Conservation (phyloP, 805 yeast species). For the Candida coquimbonensis region DNA sequence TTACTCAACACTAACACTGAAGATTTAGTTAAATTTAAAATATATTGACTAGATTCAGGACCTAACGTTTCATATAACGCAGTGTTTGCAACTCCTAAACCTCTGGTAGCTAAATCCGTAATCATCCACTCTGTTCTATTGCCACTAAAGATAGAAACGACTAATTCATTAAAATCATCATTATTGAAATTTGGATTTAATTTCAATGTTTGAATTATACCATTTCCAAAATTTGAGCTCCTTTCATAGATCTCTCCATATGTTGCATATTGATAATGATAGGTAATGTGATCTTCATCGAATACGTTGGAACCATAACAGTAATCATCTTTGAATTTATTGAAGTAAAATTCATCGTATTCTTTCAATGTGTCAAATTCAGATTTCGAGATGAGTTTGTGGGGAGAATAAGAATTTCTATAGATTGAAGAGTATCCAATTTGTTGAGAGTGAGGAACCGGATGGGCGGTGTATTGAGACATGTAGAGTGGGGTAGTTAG, state of each 20-base stretch:
- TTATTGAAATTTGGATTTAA: constrained; percentile 3
- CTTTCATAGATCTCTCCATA: constrained; percentile 34
- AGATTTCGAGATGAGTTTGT: constrained; percentile 19
- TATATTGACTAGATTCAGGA: constrained; percentile 53
- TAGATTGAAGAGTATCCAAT: constrained; percentile 38
- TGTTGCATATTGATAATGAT: constrained; percentile 30
- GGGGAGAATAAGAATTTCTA: constrained; percentile 27
- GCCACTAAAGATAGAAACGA: constrained; percentile 45
- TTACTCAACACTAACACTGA: constrained; percentile 51
- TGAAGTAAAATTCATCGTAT: constrained; percentile 33
- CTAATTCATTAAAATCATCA: constrained; percentile 25
- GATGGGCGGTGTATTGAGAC: constrained; percentile 3
- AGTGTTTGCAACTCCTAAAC: constrained; percentile 33
- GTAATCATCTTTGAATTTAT: constrained; percentile 23
- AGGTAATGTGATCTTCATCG: constrained; percentile 19
- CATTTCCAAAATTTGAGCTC: constrained; percentile 43
- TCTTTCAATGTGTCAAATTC: constrained; percentile 29
- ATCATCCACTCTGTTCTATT: constrained; percentile 60
- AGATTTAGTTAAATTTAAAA: constrained; percentile 50
- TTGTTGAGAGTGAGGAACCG: constrained; percentile 14
- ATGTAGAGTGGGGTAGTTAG: not conserved
- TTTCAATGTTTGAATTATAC: constrained; percentile 29
- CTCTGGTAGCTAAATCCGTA: constrained; percentile 46
- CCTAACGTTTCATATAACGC: constrained; percentile 53
- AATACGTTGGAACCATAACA: constrained; percentile 15